Evolutionary conservation across 176 grass and related monocot species (phyloP).

Genomic region (Luzula sylvatica): DNA sequence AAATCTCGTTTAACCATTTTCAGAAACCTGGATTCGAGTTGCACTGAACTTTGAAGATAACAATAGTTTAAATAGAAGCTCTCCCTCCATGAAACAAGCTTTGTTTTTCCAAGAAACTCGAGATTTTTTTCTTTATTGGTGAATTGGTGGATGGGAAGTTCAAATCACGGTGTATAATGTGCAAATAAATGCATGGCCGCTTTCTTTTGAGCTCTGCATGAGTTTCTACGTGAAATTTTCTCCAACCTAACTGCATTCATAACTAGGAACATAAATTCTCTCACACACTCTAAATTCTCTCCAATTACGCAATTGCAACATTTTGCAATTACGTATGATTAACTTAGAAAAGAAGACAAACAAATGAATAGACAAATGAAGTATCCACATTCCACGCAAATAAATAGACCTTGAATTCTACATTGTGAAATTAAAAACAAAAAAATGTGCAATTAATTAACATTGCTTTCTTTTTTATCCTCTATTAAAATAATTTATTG

Average conservation of each 20-base stretch:
- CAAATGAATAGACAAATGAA: no score
- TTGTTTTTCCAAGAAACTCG: not conserved
- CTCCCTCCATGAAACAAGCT: slow-evolving; percentile 21
- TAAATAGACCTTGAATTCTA: no score
- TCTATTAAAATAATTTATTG: no score
- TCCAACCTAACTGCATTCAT: no score
- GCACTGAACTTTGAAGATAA: not conserved
- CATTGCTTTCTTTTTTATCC: no score
- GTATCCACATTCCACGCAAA: no score
- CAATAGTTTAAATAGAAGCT: slow-evolving; percentile 17
- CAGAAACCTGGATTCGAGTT: not conserved
- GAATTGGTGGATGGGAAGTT: slow-evolving; percentile 20
- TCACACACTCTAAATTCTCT: not conserved
- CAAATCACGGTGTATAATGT: slow-evolving; percentile 8
- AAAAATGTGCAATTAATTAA: no score
- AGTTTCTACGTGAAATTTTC: slow-evolving; percentile 1
- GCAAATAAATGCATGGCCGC: slow-evolving; percentile 13
- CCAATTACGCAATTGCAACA: not conserved
- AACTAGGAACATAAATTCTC: not conserved
- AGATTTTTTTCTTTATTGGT: slow-evolving; percentile 26
- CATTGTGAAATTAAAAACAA: no score
- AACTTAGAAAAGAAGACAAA: no score
- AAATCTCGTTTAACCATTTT: slow-evolving; percentile 13
- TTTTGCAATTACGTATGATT: no score
- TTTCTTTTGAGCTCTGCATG: not conserved